Evolutionary conservation across 805 yeast genomes (phyloP).

Genomic region (Cyberlindnera xylosilytica): DNA sequence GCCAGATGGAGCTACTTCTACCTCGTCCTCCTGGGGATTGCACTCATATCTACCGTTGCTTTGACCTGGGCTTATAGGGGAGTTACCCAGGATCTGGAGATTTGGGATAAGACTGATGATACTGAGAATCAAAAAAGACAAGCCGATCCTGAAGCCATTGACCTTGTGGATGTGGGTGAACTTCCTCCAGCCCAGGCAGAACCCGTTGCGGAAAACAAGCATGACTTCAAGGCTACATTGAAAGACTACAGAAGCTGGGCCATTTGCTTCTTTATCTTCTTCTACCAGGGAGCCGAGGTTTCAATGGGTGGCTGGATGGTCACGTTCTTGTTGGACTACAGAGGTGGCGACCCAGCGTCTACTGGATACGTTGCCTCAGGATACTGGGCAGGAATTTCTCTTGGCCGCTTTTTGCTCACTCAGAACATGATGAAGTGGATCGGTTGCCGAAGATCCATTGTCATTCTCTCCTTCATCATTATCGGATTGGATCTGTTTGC

Average conservation of each 20-base stretch:
- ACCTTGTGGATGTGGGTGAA: slow-evolving; percentile 6
- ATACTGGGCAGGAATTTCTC: slow-evolving; percentile 60
- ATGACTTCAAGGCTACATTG: slow-evolving; percentile 32
- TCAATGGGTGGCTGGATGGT: slow-evolving; percentile 64
- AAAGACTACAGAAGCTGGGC: slow-evolving; percentile 45
- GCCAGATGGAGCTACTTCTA: slow-evolving; percentile 55
- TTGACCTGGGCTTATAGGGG: slow-evolving; percentile 41
- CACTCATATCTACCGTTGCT: slow-evolving; percentile 31
- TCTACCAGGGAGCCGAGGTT: slow-evolving; percentile 64
- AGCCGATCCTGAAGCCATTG: slow-evolving; percentile 3
- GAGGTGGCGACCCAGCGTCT: slow-evolving; percentile 38
- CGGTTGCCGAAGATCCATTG: slow-evolving; percentile 44
- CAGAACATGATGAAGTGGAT: slow-evolving; percentile 33
- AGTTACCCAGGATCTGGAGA: slow-evolving; percentile 38
- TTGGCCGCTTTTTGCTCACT: slow-evolving; percentile 51
- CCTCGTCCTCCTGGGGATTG: slow-evolving; percentile 43
- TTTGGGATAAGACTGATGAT: slow-evolving; percentile 13
- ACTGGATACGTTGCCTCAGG: slow-evolving; percentile 62
- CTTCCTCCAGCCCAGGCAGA: background rate
- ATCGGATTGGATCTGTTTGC: slow-evolving; percentile 37
- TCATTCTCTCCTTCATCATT: slow-evolving; percentile 33
- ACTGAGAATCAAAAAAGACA: slow-evolving; percentile 1
- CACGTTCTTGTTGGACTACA: slow-evolving; percentile 50
- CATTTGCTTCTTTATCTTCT: slow-evolving; percentile 46
- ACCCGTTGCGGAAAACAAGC: slow-evolving; percentile 2